phyloP scores from a whole-genome alignment of 371 early-diverging fungal species.

The Mucor piriformis region DNA sequence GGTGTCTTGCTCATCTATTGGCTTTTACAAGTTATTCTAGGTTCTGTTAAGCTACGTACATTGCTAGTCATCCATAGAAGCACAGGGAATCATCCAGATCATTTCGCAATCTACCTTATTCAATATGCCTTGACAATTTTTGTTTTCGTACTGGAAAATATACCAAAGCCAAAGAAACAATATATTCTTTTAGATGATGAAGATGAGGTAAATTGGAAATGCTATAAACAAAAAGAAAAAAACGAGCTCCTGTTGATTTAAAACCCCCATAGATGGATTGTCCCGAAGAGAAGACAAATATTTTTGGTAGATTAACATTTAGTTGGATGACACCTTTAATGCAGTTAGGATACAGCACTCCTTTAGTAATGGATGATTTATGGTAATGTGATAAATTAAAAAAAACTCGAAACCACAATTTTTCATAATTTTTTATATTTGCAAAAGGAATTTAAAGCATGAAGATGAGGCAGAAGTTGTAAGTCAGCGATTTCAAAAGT shows the following conservation, averaged over 20 bases:
- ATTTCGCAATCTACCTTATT: conserved; percentile 45
- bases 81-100: conserved; percentile 25
- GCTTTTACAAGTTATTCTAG: conserved; percentile 60
- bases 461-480: conserved; percentile 70
- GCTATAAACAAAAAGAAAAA: background rate
- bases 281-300: conserved; percentile 84
- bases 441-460: conserved; percentile 58
- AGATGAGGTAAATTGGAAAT: conserved; percentile 19
- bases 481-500: conserved; percentile 67
- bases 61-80: conserved; percentile 37
- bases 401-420: background rate
- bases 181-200: conserved; percentile 65
- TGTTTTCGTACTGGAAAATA: conserved; percentile 65
- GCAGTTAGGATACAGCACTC: conserved; percentile 76
- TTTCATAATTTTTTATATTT: conserved; percentile 17
- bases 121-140: conserved; percentile 48
- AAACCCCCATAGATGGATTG: conserved; percentile 39
- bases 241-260: background rate
- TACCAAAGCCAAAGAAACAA: conserved; percentile 60
- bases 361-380: conserved; percentile 78
- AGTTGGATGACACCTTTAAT: conserved; percentile 92
- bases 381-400: conserved; percentile 52
- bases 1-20: conserved; percentile 78
- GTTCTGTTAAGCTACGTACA: conserved; percentile 65
- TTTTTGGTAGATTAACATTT: conserved; percentile 85